Conservation (phyloP, 441 rosid species). For the Brassica hybrid region DNA sequence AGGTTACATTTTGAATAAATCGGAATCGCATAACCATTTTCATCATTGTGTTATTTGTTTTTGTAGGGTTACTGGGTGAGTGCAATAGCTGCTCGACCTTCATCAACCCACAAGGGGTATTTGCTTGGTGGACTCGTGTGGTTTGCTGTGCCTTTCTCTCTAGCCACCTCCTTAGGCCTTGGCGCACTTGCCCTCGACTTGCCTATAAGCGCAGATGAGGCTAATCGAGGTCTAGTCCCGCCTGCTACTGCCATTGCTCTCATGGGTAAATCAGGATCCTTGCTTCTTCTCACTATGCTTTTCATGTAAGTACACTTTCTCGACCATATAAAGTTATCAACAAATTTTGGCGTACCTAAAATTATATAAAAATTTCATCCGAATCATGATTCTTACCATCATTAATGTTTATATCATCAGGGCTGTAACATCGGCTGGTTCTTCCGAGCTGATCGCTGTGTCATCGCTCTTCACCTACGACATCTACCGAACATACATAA, state of each 20-base stretch:
- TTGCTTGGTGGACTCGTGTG: slow-evolving; percentile 91
- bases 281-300: slow-evolving; percentile 93
- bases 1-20: neutral
- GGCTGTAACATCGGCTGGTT: slow-evolving; percentile 99
- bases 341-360: slow-evolving; percentile 1
- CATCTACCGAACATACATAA: slow-evolving; percentile 90
- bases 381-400: neutral
- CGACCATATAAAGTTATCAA: neutral
- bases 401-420: slow-evolving; percentile 41
- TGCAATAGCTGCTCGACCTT: slow-evolving; percentile 96
- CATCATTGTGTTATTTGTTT: slow-evolving; percentile 1
- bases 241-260: slow-evolving; percentile 95
- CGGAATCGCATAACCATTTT: neutral
- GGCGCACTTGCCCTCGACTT: slow-evolving; percentile 95
- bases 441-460: slow-evolving; percentile 89
- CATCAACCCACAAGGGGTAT: slow-evolving; percentile 96
- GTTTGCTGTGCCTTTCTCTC: slow-evolving; percentile 95
- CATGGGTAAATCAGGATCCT: slow-evolving; percentile 94
- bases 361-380: neutral
- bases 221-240: slow-evolving; percentile 86
- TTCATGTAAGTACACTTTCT: slow-evolving; percentile 68
- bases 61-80: slow-evolving; percentile 94
- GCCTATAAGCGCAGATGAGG: slow-evolving; percentile 74
- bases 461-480: slow-evolving; percentile 94
- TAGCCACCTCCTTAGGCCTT: slow-evolving; percentile 88